phyloP scores from a whole-genome alignment of 2,329 filamentous ascomycete species.

The Didymellaceae sp. region DNA sequence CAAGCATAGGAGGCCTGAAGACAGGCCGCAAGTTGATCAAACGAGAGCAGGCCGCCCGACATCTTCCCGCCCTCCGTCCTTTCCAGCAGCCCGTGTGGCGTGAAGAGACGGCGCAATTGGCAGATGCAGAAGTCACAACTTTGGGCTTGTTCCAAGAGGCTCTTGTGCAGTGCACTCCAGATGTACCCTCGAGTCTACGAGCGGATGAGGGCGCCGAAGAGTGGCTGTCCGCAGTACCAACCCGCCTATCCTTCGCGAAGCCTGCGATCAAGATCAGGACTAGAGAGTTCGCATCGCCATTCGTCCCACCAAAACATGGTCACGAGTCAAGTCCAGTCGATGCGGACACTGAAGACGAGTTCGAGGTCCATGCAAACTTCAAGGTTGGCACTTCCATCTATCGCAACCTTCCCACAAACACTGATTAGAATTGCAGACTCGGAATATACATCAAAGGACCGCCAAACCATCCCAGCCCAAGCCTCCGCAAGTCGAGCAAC shows the following conservation, averaged over 20 bases:
- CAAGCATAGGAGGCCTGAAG: constrained; percentile 57
- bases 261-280: constrained; percentile 17
- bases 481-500: not conserved
- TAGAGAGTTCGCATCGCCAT: constrained; percentile 7
- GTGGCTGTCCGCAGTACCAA: constrained; percentile 35
- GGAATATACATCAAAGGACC: constrained; percentile 4
- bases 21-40: constrained; percentile 52
- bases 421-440: constrained; percentile 22
- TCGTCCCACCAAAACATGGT: constrained; percentile 9
- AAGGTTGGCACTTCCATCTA: constrained; percentile 23
- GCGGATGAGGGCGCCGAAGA: constrained; percentile 19
- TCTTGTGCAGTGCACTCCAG: constrained; percentile 34
- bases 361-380: constrained; percentile 44
- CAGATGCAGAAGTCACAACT: constrained; percentile 32
- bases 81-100: constrained; percentile 61
- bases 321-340: constrained; percentile 26
- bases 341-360: constrained; percentile 47
- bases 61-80: constrained; percentile 61
- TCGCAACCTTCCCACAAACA: fast-evolving
- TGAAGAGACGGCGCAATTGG: constrained; percentile 33
- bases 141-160: constrained; percentile 45
- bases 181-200: constrained; percentile 34
- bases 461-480: not conserved
- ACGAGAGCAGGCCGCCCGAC: constrained; percentile 59
- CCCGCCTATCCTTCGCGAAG: constrained; percentile 16